Evolutionary conservation across 768 basidiomycete genomes (phyloP).

Genomic region (Lactarius evosmus): DNA sequence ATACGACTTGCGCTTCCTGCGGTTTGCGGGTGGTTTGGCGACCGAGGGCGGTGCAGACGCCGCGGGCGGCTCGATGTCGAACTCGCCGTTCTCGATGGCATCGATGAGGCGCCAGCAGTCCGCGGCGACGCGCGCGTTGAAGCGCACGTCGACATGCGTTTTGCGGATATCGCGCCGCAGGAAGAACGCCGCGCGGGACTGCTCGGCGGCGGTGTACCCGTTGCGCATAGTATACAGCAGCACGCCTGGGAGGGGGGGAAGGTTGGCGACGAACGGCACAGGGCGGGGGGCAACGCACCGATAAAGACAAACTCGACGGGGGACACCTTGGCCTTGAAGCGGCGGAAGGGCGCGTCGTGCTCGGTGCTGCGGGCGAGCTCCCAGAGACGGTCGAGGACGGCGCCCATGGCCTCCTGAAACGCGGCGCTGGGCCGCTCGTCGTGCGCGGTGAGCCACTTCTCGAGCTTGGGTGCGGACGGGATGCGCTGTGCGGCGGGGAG

Average conservation of each 20-base stretch:
- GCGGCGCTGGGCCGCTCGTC: constrained; percentile 39
- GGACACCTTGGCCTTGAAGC: constrained; percentile 55
- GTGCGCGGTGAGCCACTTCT: constrained; percentile 40
- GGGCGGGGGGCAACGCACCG: constrained; percentile 44
- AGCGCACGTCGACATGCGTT: constrained; percentile 59
- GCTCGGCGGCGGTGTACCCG: constrained; percentile 40
- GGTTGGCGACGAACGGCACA: too few species aligned
- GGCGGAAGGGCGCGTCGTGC: constrained; percentile 34
- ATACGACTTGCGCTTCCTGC: constrained; percentile 12
- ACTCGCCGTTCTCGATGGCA: constrained; percentile 31
- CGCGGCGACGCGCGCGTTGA: constrained; percentile 53
- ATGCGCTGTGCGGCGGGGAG: constrained; percentile 41
- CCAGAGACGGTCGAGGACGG: constrained; percentile 52
- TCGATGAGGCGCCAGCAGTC: constrained; percentile 58
- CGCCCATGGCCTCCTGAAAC: constrained; percentile 54
- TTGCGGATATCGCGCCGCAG: constrained; percentile 57
- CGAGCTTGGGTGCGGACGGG: constrained; percentile 50
- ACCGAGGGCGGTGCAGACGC: neutral
- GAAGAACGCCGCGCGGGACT: constrained; percentile 51
- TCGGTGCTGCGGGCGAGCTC: constrained; percentile 43
- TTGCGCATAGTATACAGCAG: constrained; percentile 56
- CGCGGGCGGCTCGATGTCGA: constrained; percentile 4
- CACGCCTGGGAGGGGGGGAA: too few species aligned
- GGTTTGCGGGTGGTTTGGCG: neutral
- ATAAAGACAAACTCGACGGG: constrained; percentile 80